These are phyloP conservation scores for Cochlearia excelsa DNA, from an alignment of 345 rosid species.

Conservation along the genomic window DNA sequence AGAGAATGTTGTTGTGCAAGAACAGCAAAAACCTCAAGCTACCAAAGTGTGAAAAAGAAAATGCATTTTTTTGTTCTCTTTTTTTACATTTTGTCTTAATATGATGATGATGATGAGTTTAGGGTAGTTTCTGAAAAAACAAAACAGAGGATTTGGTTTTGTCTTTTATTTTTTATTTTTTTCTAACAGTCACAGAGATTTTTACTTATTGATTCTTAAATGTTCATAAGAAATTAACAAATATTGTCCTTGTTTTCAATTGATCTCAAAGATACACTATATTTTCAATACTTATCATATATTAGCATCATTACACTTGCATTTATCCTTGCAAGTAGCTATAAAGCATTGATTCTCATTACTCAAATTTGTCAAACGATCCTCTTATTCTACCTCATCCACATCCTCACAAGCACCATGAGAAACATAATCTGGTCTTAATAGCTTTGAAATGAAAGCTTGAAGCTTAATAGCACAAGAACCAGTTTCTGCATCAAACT, in stretches of 20 bases:
- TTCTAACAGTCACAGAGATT: neutral
- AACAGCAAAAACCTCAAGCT: constrained; percentile 46
- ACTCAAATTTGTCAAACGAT: neutral
- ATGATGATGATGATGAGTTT: constrained; percentile 20
- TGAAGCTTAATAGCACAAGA: neutral
- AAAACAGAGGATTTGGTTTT: constrained; percentile 5
- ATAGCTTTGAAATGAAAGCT: neutral
- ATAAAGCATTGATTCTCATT: constrained; percentile 13
- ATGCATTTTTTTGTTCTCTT: neutral
- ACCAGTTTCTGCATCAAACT: neutral
- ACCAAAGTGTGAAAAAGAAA: constrained; percentile 34
- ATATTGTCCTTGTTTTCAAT: neutral
- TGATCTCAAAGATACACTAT: too few species aligned
- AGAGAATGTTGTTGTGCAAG: constrained; percentile 44
- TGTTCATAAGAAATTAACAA: constrained; percentile 17
- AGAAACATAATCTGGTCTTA: neutral
- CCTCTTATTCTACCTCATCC: neutral
- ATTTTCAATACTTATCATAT: too few species aligned
- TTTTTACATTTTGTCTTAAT: neutral
- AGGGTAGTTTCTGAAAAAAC: constrained; percentile 1
- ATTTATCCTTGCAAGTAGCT: neutral
- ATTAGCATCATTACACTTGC: neutral
- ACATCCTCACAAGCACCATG: neutral
- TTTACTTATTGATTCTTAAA: constrained; percentile 19
- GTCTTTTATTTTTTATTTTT: neutral